Evolutionary conservation across 1,284 basidiomycete species (phyloP).

Genomic region (Bondarzewia mesenterica): DNA sequence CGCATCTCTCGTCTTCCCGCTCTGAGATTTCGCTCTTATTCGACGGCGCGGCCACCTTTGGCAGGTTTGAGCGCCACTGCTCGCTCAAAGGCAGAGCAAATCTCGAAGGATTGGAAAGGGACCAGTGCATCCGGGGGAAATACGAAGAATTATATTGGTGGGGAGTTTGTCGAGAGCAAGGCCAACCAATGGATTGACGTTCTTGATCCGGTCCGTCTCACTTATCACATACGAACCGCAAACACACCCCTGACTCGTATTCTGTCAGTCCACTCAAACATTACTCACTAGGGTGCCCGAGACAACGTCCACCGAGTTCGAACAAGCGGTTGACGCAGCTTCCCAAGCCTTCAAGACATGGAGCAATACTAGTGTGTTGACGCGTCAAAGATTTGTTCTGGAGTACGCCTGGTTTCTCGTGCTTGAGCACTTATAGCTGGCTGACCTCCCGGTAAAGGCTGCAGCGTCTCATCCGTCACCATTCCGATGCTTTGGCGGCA

Average conservation of each 20-base stretch:
- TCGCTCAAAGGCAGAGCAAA: conserved; percentile 51
- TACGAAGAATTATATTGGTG: conserved; percentile 87
- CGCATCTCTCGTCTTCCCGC: conserved; percentile 24
- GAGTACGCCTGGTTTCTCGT: conserved; percentile 50
- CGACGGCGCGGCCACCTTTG: conserved; percentile 26
- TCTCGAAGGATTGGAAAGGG: conserved; percentile 76
- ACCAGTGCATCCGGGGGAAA: conserved; percentile 75
- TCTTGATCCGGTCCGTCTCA: conserved; percentile 70
- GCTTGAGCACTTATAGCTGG: neutral
- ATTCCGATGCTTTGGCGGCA: conserved; percentile 67
- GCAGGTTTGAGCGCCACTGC: conserved; percentile 43
- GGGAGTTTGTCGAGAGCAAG: conserved; percentile 81
- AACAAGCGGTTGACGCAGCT: conserved; percentile 80
- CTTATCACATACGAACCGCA: neutral
- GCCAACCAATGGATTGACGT: conserved; percentile 78
- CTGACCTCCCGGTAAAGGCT: conserved; percentile 38
- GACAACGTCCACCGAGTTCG: conserved; percentile 79
- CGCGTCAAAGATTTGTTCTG: conserved; percentile 83
- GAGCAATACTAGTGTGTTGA: conserved; percentile 81
- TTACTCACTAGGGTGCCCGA: conserved; percentile 86
- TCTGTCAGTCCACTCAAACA: conserved; percentile 74
- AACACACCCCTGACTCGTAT: neutral
- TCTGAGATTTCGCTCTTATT: conserved; percentile 29
- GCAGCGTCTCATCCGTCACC: conserved; percentile 72
- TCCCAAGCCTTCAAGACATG: conserved; percentile 87